Conservation (phyloP, 768 basidiomycete genomes). For the Phlegmacium glaucopus region DNA sequence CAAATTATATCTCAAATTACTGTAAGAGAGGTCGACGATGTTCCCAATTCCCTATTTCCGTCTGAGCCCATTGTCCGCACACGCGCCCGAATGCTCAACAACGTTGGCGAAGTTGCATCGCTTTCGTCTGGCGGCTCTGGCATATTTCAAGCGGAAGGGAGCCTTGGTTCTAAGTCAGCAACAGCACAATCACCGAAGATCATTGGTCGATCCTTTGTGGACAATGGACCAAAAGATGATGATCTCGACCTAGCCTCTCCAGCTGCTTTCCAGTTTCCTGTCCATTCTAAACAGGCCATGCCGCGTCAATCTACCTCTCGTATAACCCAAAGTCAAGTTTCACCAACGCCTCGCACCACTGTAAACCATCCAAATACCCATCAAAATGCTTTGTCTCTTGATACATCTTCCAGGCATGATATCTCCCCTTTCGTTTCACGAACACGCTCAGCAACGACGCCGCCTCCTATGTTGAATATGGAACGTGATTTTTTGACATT, state of each 20-base stretch:
- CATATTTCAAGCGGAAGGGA: too few relatives aligned
- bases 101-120: too few relatives aligned
- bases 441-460: slow-evolving; percentile 41
- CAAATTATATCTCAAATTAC: too few relatives aligned
- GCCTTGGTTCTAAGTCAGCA: too few relatives aligned
- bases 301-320: not conserved
- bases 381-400: slow-evolving; percentile 56
- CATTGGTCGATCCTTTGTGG: slow-evolving; percentile 16
- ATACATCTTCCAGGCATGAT: slow-evolving; percentile 33
- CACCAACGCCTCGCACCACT: not conserved
- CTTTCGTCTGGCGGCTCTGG: too few relatives aligned
- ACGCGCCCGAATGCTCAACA: too few relatives aligned
- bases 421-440: slow-evolving; percentile 33
- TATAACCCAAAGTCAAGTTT: not conserved
- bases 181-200: slow-evolving; percentile 9
- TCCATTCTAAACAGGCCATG: slow-evolving; percentile 2
- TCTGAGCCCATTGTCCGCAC: too few relatives aligned
- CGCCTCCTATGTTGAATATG: slow-evolving; percentile 23
- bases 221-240: slow-evolving; percentile 5
- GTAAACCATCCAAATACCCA: slow-evolving; percentile 32
- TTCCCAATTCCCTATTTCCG: too few relatives aligned
- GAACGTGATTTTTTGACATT: not conserved
- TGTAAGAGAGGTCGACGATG: too few relatives aligned
- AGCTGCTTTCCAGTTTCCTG: slow-evolving; percentile 41
- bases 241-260: slow-evolving; percentile 31